Evolutionary conservation across 371 early-diverging fungal genomes (phyloP).

Genomic region (Haplosporangium sp.): DNA sequence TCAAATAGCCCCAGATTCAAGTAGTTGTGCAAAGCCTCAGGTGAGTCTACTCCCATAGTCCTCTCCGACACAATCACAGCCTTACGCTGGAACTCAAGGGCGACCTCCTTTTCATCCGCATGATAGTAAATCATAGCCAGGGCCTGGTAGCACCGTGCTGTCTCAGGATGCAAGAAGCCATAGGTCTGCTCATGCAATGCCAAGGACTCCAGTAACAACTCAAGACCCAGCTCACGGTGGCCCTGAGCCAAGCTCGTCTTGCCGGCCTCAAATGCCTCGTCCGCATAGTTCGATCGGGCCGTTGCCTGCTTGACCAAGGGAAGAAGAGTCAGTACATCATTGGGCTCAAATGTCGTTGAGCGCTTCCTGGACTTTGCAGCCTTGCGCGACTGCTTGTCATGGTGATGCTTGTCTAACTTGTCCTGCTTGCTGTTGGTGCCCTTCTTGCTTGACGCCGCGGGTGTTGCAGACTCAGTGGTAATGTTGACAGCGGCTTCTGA

Average conservation of each 20-base stretch:
- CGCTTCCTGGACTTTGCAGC: conserved; percentile 50
- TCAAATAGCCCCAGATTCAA: conserved; percentile 86
- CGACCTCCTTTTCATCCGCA: conserved; percentile 78
- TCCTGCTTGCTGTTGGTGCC: conserved; percentile 40
- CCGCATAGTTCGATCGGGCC: conserved; percentile 78
- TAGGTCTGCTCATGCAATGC: conserved; percentile 92
- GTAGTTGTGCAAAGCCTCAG: conserved; percentile 92
- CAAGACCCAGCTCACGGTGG: conserved; percentile 81
- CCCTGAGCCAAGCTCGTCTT: conserved; percentile 84
- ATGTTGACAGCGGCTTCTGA: conserved; percentile 54
- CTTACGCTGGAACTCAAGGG: conserved; percentile 85
- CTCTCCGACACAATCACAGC: conserved; percentile 90
- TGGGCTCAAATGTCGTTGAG: conserved; percentile 70
- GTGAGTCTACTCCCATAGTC: conserved; percentile 86
- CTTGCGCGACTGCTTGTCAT: conserved; percentile 58
- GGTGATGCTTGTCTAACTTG: conserved; percentile 53
- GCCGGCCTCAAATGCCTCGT: conserved; percentile 91
- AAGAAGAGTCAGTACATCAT: conserved; percentile 83
- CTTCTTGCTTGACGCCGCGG: conserved; percentile 42
- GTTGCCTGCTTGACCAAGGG: conserved; percentile 86
- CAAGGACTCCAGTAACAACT: conserved; percentile 85
- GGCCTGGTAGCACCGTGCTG: conserved; percentile 86
- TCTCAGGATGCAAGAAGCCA: conserved; percentile 91
- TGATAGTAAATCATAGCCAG: conserved; percentile 90
- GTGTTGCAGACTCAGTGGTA: conserved; percentile 41